A percentile compares a stretch with the other conserved stretches of the same genome.
These are phyloP conservation scores for Fusarium coicis DNA, from an alignment of 2,329 filamentous ascomycete genomes.

Conservation along the genomic window DNA sequence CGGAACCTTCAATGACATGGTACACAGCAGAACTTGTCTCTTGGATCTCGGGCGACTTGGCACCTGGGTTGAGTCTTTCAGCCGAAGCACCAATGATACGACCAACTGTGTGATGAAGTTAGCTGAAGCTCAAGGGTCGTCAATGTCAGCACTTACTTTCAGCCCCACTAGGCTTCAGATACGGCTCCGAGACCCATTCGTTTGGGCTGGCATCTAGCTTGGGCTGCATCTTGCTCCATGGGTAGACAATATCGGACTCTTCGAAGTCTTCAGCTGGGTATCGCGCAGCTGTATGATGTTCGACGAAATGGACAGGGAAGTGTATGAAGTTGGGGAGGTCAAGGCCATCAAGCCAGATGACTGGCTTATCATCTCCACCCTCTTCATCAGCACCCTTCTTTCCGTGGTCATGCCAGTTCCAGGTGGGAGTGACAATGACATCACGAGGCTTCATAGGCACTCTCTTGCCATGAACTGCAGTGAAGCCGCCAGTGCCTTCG, in stretches of 20 bases:
- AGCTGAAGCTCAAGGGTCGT: not conserved
- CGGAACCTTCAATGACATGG: constrained; percentile 61
- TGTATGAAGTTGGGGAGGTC: constrained; percentile 63
- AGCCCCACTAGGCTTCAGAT: constrained; percentile 47
- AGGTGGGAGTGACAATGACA: constrained; percentile 66
- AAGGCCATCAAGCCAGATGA: constrained; percentile 68
- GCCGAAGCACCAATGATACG: constrained; percentile 60
- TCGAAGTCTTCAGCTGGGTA: constrained; percentile 59
- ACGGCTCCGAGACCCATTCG: constrained; percentile 34
- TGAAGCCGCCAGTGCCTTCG: constrained; percentile 64
- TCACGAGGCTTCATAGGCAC: constrained; percentile 63
- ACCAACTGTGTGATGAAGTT: constrained; percentile 23
- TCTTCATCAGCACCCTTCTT: constrained; percentile 59
- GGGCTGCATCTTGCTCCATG: constrained; percentile 59
- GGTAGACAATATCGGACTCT: constrained; percentile 58
- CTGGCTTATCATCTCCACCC: constrained; percentile 47
- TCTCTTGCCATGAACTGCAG: constrained; percentile 64
- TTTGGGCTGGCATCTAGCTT: constrained; percentile 48
- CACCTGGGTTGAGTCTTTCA: constrained; percentile 53
- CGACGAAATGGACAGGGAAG: constrained; percentile 63
- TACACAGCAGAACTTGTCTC: constrained; percentile 65
- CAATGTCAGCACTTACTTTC: constrained; percentile 41
- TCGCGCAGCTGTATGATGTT: constrained; percentile 57
- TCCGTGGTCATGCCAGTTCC: constrained; percentile 70
- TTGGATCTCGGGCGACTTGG: constrained; percentile 50